Evolutionary conservation across 1,284 basidiomycete genomes (phyloP).

Genomic region (Tilletia indica): DNA sequence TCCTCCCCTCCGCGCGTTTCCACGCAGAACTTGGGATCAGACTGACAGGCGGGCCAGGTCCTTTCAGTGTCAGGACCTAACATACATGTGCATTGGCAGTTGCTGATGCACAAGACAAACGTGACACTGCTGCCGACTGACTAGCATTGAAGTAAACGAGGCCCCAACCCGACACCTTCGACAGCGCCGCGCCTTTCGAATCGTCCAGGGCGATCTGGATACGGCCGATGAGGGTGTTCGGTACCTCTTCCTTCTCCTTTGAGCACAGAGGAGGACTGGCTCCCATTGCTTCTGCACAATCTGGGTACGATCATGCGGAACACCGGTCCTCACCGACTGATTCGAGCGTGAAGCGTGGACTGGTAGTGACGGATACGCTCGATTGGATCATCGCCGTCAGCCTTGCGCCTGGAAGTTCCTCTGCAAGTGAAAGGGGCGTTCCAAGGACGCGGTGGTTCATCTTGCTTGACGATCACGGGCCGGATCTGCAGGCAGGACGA

Average conservation of each 20-base stretch:
- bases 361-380: conserved; percentile 63
- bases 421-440: not conserved
- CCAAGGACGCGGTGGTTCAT: conserved; percentile 69
- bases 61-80: too few relatives aligned
- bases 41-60: too few relatives aligned
- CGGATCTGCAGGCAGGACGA: conserved; percentile 93
- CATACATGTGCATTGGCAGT: too few relatives aligned
- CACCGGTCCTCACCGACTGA: conserved; percentile 89
- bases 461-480: conserved; percentile 93
- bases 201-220: conserved; percentile 96
- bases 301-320: conserved; percentile 96
- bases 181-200: conserved; percentile 74
- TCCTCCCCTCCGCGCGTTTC: too few relatives aligned
- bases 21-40: too few relatives aligned
- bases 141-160: too few relatives aligned
- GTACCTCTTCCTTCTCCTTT: conserved; percentile 75
- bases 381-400: not conserved
- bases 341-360: conserved; percentile 78
- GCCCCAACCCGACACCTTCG: too few relatives aligned
- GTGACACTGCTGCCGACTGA: too few relatives aligned
- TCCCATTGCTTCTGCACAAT: conserved; percentile 87
- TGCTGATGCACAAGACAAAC: too few relatives aligned
- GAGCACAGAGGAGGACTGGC: conserved; percentile 63
- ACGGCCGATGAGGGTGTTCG: conserved; percentile 91
- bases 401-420: not conserved